Evolutionary conservation across 495 filamentous ascomycete species (phyloP), one percentile per base, ranked within the genome.

Genomic region (Lophium mytilinum): DNA sequence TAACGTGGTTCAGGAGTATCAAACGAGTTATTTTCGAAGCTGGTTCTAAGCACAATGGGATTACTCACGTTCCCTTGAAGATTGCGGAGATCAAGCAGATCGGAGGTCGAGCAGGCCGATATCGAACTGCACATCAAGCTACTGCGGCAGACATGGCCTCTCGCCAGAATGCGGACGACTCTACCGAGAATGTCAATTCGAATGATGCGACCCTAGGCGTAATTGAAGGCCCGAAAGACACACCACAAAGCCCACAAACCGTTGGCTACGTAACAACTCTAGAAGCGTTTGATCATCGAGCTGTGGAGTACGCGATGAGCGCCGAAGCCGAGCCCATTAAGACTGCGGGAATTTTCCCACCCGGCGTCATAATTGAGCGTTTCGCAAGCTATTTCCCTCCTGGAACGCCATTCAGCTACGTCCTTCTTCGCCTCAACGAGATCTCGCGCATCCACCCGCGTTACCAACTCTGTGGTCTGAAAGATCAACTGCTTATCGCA

Each of bases 11-110:
- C 50, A 86, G 83, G 70, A 90, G 88, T 67, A 86, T 93, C 72
- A 94, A 89, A 64, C 87, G 93, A 37, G 75, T 99, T 57, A 80
- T 99, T 53, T 96, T 99, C 65, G 87, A 94, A 63, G 73, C 87
- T 8, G 74, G 79, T 1, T 69, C 76, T 47, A 99, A 96, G 68
- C 81, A 75, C 45, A 75, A 84, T 53, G 83, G 83, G 3, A 37
- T 10, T 1, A 66, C 66, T 9, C 73, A 74, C 30, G 71, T 77
- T 18, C 67, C 71, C 7, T 75, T 97, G 11, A 68, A 73, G 7
- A 76, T 86, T n/a, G 81, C 88, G 0, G 86, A 95, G 56, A 79
- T 96, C 50, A 96, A 94, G 68, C 94, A 99, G 64, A 99, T 99
- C 57, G 93, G 79, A 52, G 94, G 94, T 18, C 83, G 94, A 60